Evolutionary conservation across 2,329 filamentous ascomycete species (phyloP).

Genomic region (Alternaria sp.): DNA sequence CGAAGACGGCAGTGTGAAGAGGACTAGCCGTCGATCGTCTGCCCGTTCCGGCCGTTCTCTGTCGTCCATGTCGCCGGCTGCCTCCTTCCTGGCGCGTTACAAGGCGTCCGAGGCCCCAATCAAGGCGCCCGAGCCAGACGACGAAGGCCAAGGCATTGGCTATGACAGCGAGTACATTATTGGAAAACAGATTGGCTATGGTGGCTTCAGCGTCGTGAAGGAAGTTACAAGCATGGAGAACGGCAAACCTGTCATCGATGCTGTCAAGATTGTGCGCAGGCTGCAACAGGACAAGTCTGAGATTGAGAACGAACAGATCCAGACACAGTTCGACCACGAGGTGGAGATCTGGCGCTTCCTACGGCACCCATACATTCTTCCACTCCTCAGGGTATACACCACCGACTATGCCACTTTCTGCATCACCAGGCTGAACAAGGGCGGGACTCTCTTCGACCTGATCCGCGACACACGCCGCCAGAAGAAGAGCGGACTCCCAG

Average conservation of each 20-base stretch:
- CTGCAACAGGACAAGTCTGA: constrained; percentile 62
- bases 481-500: constrained; percentile 54
- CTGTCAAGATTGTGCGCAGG: constrained; percentile 72
- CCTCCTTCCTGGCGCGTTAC: constrained; percentile 64
- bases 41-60: constrained; percentile 56
- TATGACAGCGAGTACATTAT: constrained; percentile 67
- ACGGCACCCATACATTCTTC: constrained; percentile 66
- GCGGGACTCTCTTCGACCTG: constrained; percentile 69
- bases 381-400: constrained; percentile 68
- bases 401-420: constrained; percentile 73
- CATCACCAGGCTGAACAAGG: constrained; percentile 68
- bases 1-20: constrained; percentile 43
- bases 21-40: constrained; percentile 49
- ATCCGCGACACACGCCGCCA: constrained; percentile 60
- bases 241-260: constrained; percentile 61
- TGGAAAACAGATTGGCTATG: constrained; percentile 69
- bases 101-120: constrained; percentile 45
- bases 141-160: constrained; percentile 71
- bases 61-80: constrained; percentile 63
- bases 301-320: constrained; percentile 67
- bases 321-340: constrained; percentile 72
- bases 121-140: constrained; percentile 62
- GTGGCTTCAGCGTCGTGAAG: constrained; percentile 71
- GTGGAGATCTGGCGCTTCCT: constrained; percentile 71
- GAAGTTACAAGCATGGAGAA: constrained; percentile 68